Percentiles rank a stretch among this genome's conserved stretches.
Evolutionary conservation across 2,329 filamentous ascomycete species (phyloP).

Genomic region (Xenoacremonium recifei): DNA sequence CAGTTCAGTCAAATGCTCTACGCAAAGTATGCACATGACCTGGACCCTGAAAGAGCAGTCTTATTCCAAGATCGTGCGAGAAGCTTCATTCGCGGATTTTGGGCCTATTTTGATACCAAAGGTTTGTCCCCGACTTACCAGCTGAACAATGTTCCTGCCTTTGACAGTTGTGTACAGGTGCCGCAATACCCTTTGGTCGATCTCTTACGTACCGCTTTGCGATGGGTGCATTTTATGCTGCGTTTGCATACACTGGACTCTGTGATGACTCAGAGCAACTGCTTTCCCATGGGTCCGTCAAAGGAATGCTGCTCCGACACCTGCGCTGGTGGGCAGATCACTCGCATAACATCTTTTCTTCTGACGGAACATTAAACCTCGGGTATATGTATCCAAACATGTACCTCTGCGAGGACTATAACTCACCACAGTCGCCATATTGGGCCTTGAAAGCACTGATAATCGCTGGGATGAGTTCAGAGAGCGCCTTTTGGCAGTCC

Average conservation of each 20-base stretch:
- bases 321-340: slow-evolving; percentile 47
- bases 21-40: slow-evolving; percentile 38
- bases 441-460: slow-evolving; percentile 53
- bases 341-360: slow-evolving; percentile 43
- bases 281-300: slow-evolving; percentile 37
- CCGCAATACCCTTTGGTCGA: slow-evolving; percentile 51
- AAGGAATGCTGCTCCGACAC: slow-evolving; percentile 49
- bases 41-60: slow-evolving; percentile 37
- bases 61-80: slow-evolving; percentile 37
- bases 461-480: slow-evolving; percentile 32
- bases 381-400: slow-evolving; percentile 44
- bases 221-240: slow-evolving; percentile 47
- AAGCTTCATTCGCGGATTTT: slow-evolving; percentile 41
- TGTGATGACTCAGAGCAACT: slow-evolving; percentile 35
- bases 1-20: slow-evolving; percentile 51
- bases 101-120: slow-evolving; percentile 46
- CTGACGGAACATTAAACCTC: slow-evolving; percentile 49
- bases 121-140: slow-evolving; percentile 27
- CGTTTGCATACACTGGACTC: slow-evolving; percentile 41
- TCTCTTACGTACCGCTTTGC: slow-evolving; percentile 52
- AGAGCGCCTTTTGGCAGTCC: slow-evolving; percentile 44
- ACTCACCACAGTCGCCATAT: slow-evolving; percentile 55
- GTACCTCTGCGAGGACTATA: slow-evolving; percentile 56
- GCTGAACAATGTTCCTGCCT: not conserved
- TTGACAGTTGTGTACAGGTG: no score